Conservation (phyloP, 305 asterid genomes). For the Caryopteris hybrid region DNA sequence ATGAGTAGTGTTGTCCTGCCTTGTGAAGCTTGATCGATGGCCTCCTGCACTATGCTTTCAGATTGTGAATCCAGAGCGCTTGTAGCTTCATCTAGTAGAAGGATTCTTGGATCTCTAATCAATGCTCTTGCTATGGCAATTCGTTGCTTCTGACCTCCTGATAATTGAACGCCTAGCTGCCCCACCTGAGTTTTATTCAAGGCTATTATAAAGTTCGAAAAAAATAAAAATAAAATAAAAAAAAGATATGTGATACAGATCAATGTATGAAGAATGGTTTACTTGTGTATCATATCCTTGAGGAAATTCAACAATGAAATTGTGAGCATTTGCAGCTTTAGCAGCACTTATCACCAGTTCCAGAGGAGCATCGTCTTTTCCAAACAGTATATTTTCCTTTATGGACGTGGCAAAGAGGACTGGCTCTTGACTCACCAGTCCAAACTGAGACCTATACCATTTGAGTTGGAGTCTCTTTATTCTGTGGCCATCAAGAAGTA, state of each 20-base stretch:
- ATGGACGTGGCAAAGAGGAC: slow-evolving; percentile 60
- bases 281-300: slow-evolving; percentile 63
- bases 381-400: slow-evolving; percentile 52
- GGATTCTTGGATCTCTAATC: slow-evolving; percentile 52
- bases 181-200: slow-evolving; percentile 43
- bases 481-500: slow-evolving; percentile 52
- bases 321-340: slow-evolving; percentile 62
- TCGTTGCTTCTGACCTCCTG: slow-evolving; percentile 68
- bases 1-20: slow-evolving; percentile 52
- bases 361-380: slow-evolving; percentile 49
- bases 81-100: slow-evolving; percentile 70
- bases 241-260: neutral
- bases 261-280: neutral
- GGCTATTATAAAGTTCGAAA: neutral
- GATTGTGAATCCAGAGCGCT: slow-evolving; percentile 61
- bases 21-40: slow-evolving; percentile 45
- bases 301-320: slow-evolving; percentile 45
- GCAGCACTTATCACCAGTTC: slow-evolving; percentile 43
- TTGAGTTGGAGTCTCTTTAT: slow-evolving; percentile 43
- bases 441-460: slow-evolving; percentile 63
- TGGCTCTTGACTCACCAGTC: slow-evolving; percentile 67
- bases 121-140: slow-evolving; percentile 68
- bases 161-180: slow-evolving; percentile 54
- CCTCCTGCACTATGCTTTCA: slow-evolving; percentile 59
- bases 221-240: too few relatives aligned